phyloP scores from a whole-genome alignment of 768 basidiomycete species.

The Tulasnella sp. region DNA sequence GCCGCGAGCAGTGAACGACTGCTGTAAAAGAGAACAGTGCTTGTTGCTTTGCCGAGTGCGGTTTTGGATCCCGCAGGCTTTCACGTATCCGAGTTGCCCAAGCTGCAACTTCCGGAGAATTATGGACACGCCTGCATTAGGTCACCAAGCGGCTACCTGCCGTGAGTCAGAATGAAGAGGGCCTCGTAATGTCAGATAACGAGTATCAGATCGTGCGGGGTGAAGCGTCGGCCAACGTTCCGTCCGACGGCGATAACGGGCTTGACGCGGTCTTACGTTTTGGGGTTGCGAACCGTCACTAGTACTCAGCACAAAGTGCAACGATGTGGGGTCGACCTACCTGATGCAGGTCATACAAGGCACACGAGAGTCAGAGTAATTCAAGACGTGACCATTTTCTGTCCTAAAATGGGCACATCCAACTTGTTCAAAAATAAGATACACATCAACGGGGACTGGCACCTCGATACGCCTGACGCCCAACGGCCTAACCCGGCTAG shows the following conservation, averaged over 20 bases:
- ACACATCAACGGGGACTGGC: background rate
- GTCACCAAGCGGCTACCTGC: background rate
- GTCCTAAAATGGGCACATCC: background rate
- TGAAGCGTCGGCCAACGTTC: background rate
- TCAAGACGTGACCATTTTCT: constrained; percentile 1
- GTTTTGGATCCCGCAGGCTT: background rate
- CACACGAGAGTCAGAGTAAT: background rate
- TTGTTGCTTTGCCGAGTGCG: no score
- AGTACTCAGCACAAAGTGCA: background rate
- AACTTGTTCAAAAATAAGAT: background rate
- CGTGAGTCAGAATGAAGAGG: background rate
- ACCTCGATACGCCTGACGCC: background rate
- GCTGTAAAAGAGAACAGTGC: background rate
- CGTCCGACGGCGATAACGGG: background rate
- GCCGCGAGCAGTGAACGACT: background rate
- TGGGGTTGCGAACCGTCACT: background rate
- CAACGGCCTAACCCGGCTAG: background rate
- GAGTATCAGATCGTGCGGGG: background rate
- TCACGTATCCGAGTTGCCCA: background rate
- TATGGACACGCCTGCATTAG: background rate
- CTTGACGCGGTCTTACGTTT: background rate
- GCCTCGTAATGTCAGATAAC: background rate
- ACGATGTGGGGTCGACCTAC: background rate
- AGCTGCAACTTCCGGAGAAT: background rate
- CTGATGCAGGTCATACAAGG: background rate